Evolutionary conservation across 108 stramenopile genomes (phyloP), one percentile per base, ranked within the genome.

Genomic region (Pseudonitzschia pungens): DNA sequence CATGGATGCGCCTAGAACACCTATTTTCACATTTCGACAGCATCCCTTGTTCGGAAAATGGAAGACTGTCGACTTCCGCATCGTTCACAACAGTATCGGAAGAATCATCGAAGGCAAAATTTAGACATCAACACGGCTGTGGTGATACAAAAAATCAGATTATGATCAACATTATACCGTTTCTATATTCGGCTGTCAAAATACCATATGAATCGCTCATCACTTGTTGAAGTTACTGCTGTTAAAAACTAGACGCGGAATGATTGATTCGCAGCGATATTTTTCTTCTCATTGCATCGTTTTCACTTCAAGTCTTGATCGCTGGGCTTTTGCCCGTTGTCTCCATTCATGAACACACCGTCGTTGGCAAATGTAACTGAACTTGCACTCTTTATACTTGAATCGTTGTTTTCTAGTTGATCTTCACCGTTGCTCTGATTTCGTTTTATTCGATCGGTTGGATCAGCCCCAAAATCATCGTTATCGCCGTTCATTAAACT

Each of bases 41-140:
- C 87, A 91, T 71, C 78, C 79, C 41, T 63, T 93, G 1, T 94
- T 87, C 82, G 93, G 90, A 12, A 89, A 89, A 68, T 90, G 77
- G 78, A 73, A 68, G 55, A 20, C 51, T 7, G 52, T 69, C 20
- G 40, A 75, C 27, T 87, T 87, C 63, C 18, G 42, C 21, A 41
- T 57, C 9, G 32, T 85, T 27, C 72, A 57, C n/a, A 52, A 74
- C 16, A 21, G 69, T 8, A 70, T 84, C 42, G 27, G 21, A 9
- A 54, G 71, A 42, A 14, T 78, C 29, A n/a, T 73, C 2, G 21
- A 53, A 48, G 45, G 16, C 5, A 48, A 48, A 48, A 48, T 48
- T 12, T 48, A 48, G 45, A 4, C 14, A 14, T 2, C 2, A 48
- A 48, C 36, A 36, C 6, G 36, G 36, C 4, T 36, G 36, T 36